Evolutionary conservation across 306 rosid species (phyloP).

Genomic region (Phaseolus lunatus): DNA sequence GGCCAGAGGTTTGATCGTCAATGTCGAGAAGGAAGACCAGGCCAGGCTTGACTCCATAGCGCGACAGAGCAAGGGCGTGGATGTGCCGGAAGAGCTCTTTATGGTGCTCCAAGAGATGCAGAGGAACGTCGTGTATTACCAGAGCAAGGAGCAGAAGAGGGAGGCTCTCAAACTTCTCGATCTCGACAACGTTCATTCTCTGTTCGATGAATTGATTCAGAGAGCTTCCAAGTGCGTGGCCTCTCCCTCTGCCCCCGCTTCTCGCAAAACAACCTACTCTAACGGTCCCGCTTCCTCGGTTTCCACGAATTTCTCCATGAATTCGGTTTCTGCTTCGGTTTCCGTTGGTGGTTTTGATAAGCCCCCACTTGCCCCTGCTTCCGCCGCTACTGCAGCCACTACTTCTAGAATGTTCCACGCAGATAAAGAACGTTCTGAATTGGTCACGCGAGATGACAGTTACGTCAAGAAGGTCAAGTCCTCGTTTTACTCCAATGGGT

Average conservation of each 20-base stretch:
- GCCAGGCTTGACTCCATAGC: constrained; percentile 64
- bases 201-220: constrained; percentile 81
- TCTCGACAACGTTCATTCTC: constrained; percentile 65
- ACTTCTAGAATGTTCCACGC: constrained; percentile 46
- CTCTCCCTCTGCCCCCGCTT: constrained; percentile 47
- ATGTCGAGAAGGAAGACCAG: constrained; percentile 74
- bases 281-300: constrained; percentile 48
- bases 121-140: constrained; percentile 57
- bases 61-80: constrained; percentile 54
- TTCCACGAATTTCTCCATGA: constrained; percentile 21
- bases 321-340: constrained; percentile 47
- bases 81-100: constrained; percentile 81
- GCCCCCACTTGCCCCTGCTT: constrained; percentile 29
- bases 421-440: constrained; percentile 50
- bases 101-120: constrained; percentile 78
- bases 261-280: constrained; percentile 23
- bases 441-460: constrained; percentile 75
- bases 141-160: constrained; percentile 69
- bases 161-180: constrained; percentile 78
- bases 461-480: constrained; percentile 66
- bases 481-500: constrained; percentile 55
- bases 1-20: constrained; percentile 59
- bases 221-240: constrained; percentile 82
- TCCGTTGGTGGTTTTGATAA: constrained; percentile 43
- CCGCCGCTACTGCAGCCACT: constrained; percentile 38